These are phyloP conservation scores for Ogataea nakhonphanomensis DNA, from an alignment of 805 yeast genomes.

Conservation along the genomic window DNA sequence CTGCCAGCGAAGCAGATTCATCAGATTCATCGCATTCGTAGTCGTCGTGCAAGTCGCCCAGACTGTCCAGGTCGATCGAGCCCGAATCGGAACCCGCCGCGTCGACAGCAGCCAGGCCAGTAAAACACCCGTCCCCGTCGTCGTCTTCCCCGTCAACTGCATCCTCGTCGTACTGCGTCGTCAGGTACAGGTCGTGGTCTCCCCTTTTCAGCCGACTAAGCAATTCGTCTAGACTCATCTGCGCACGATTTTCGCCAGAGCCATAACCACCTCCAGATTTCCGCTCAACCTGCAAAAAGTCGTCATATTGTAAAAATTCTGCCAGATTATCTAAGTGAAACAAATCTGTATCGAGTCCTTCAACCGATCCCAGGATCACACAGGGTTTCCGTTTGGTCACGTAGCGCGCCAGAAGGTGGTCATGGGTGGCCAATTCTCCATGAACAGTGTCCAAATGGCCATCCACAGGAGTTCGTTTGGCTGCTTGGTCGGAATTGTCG, in stretches of 20 bases:
- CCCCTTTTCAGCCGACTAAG: slow-evolving; percentile 40
- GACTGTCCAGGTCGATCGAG: slow-evolving; percentile 41
- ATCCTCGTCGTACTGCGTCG: slow-evolving; percentile 64
- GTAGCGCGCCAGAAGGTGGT: slow-evolving; percentile 37
- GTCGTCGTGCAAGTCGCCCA: slow-evolving; percentile 51
- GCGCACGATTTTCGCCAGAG: slow-evolving; percentile 51
- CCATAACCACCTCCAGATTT: slow-evolving; percentile 65
- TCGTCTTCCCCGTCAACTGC: slow-evolving; percentile 30
- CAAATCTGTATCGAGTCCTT: slow-evolving; percentile 32
- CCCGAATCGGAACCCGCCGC: slow-evolving; percentile 33
- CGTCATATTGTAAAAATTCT: slow-evolving; percentile 31
- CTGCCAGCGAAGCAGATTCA: neutral
- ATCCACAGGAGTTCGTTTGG: neutral
- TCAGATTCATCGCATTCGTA: slow-evolving; percentile 4
- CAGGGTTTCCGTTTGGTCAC: slow-evolving; percentile 48
- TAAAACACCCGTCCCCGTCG: slow-evolving; percentile 25
- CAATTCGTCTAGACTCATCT: slow-evolving; percentile 49
- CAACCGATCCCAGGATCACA: slow-evolving; percentile 39
- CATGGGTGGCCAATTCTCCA: slow-evolving; percentile 16
- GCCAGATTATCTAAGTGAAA: slow-evolving; percentile 37
- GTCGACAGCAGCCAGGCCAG: slow-evolving; percentile 12
- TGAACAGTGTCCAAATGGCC: slow-evolving; percentile 6
- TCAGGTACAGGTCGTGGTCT: slow-evolving; percentile 51
- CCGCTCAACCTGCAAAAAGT: slow-evolving; percentile 52
- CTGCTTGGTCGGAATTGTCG: neutral